Evolutionary conservation across 2,329 filamentous ascomycete genomes (phyloP), one percentile per base, ranked within the genome.

Genomic region (Paraphoma chrysanthemicola): DNA sequence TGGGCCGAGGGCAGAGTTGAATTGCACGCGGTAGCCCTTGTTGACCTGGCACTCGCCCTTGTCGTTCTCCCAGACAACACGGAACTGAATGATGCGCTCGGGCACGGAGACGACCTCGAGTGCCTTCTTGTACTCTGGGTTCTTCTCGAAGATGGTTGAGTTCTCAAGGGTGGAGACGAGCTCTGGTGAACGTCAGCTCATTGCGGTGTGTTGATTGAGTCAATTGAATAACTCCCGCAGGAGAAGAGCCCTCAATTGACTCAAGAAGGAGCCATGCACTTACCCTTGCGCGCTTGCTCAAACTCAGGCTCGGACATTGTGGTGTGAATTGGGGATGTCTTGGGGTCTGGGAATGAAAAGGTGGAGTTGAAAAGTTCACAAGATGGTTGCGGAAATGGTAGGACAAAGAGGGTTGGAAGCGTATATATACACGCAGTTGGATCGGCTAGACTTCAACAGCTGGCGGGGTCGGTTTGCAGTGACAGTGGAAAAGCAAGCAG

Each of bases 281-380:
- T 82, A 96, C 92, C 92, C 80, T 93, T 92, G 88, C 96, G 96
- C 75, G 94, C 94, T 87, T 98, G 94, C 88, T 97, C 89, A 84
- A 98, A 98, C 85, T 99, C 94, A 75, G 95, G 94, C 87, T 98
- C 94, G 68, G 93, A 91, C 91, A 96, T 95, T 64, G 60, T 73
- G 62, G 30, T 48, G 48, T 56, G 31, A 18, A 48, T 51, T 12
- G 59, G 54, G 54, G 46, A 41, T 56, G 41, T 47, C 45, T 49
- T 61, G 33, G 47, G 18, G n/a, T 17, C 2, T 14, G n/a, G 29
- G 3, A 29, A 23, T 51, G 44, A 31, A 33, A 11, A 31, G 30
- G 44, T 30, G 54, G 42, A 38, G 14, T 17, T 38, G 30, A 23
- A 14, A 31, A 23, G n/a, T 42, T 43, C 53, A 50, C 44, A 56